phyloP scores from a whole-genome alignment of 2,329 filamentous ascomycete genomes.

The Paraconiothyrium sp. region DNA sequence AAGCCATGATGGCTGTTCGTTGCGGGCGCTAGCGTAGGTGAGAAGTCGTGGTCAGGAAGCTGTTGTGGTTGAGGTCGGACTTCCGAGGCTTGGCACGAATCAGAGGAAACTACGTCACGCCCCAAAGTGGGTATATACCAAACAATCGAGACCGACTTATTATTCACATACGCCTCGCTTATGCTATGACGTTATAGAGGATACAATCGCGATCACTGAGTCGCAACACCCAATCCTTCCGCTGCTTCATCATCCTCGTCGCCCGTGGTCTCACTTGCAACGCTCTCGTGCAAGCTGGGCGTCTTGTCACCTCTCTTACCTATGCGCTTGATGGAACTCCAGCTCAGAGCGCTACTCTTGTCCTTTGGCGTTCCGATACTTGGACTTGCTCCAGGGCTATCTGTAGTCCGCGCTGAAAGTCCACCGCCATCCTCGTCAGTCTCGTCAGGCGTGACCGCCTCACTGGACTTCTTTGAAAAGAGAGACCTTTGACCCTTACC shows the following conservation, averaged over 20 bases:
- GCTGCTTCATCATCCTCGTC: conserved; percentile 46
- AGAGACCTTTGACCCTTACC: conserved; percentile 49
- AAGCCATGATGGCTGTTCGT: conserved; percentile 43
- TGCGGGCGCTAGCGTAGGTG: conserved; percentile 13
- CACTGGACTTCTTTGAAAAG: conserved; percentile 45
- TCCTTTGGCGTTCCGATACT: conserved; percentile 50
- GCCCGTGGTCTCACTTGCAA: conserved; percentile 52
- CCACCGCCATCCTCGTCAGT: conserved; percentile 49
- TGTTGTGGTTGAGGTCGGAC: conserved; percentile 3
- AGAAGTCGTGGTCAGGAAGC: conserved; percentile 4
- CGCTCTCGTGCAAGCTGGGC: conserved; percentile 58
- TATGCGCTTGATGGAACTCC: conserved; percentile 57
- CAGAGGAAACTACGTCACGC: too few species aligned
- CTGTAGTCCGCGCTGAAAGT: conserved; percentile 37
- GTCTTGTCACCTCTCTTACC: conserved; percentile 55
- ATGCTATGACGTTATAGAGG: neutral
- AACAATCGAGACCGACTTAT: neutral
- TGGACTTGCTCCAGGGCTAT: conserved; percentile 45
- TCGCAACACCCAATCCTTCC: conserved; percentile 14
- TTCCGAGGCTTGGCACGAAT: conserved; percentile 10
- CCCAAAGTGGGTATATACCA: neutral
- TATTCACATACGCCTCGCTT: conserved; percentile 4
- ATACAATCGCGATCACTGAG: neutral
- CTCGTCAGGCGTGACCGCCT: conserved; percentile 50
- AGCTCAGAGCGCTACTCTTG: conserved; percentile 52